Percentiles rank a stretch among this genome's conserved stretches.
These are phyloP conservation scores for Thelonectria olida DNA, from an alignment of 2,329 filamentous ascomycete species.

Conservation along the genomic window DNA sequence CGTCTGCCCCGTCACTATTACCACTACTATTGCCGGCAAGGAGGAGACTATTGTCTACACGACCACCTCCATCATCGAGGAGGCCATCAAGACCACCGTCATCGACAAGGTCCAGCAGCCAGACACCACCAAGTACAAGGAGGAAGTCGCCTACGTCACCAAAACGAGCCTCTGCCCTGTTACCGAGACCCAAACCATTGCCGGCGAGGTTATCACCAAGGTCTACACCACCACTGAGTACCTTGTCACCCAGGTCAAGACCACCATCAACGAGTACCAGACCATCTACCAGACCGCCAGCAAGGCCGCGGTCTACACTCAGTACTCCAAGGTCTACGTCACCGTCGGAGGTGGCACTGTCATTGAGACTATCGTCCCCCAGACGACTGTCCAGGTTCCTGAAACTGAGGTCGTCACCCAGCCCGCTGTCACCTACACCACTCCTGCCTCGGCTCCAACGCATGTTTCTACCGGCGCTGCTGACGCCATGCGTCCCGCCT, in stretches of 20 bases:
- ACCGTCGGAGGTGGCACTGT: constrained; percentile 40
- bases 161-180: not conserved
- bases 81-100: constrained; percentile 32
- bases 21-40: constrained; percentile 42
- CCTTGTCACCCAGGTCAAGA: constrained; percentile 48
- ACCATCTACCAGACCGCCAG: constrained; percentile 37
- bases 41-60: constrained; percentile 48
- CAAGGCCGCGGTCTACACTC: constrained; percentile 31
- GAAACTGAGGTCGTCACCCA: constrained; percentile 35
- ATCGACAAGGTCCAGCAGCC: constrained; percentile 38
- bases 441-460: constrained; percentile 27
- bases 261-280: constrained; percentile 48
- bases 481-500: constrained; percentile 44
- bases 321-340: constrained; percentile 39
- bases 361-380: constrained; percentile 43
- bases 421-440: constrained; percentile 33
- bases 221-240: constrained; percentile 43
- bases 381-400: constrained; percentile 38
- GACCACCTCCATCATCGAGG: constrained; percentile 32
- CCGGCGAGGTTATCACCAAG: constrained; percentile 51
- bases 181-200: constrained; percentile 44
- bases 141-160: too few species aligned
- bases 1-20: constrained; percentile 51
- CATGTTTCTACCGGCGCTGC: constrained; percentile 43
- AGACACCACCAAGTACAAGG: too few species aligned